These are phyloP conservation scores for Hyaloscypha finlandica DNA, from an alignment of 495 filamentous ascomycete species.

Conservation along the genomic window DNA sequence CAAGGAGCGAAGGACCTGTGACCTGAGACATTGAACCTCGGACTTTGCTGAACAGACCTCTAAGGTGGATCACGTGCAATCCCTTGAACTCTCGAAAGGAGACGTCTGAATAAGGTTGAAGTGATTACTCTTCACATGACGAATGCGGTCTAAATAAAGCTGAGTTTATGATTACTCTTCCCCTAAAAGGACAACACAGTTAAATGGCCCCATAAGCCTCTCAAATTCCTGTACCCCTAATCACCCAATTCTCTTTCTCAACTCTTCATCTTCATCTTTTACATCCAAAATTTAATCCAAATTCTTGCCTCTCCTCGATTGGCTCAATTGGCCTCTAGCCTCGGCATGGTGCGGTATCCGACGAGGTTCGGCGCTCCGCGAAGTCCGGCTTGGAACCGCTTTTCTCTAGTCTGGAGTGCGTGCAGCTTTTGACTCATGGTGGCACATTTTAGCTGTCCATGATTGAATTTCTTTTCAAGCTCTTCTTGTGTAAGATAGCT, in stretches of 20 bases:
- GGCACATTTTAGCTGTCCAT: not conserved
- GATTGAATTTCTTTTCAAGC: not conserved
- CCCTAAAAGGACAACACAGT: not conserved
- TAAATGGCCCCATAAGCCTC: too few relatives aligned
- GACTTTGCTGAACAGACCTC: too few relatives aligned
- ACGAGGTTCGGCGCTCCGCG: not conserved
- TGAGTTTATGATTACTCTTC: not conserved
- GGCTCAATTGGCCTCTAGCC: not conserved
- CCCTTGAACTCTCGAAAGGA: not conserved
- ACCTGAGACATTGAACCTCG: too few relatives aligned
- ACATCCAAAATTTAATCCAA: not conserved
- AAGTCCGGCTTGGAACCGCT: not conserved
- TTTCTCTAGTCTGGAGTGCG: not conserved
- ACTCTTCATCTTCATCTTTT: too few relatives aligned
- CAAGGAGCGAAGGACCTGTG: too few relatives aligned
- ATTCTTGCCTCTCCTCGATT: not conserved
- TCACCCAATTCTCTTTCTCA: too few relatives aligned
- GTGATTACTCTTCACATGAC: not conserved
- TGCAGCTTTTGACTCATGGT: not conserved
- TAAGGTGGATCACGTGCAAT: too few relatives aligned
- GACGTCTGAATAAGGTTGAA: not conserved
- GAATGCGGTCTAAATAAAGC: not conserved
- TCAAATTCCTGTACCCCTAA: too few relatives aligned
- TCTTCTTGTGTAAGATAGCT: not conserved
- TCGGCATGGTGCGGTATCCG: conserved; percentile 2